A percentile compares a stretch with the other conserved stretches of the same genome.
Conservation (phyloP, 2,329 filamentous ascomycete species). For the Fusarium equiseti region DNA sequence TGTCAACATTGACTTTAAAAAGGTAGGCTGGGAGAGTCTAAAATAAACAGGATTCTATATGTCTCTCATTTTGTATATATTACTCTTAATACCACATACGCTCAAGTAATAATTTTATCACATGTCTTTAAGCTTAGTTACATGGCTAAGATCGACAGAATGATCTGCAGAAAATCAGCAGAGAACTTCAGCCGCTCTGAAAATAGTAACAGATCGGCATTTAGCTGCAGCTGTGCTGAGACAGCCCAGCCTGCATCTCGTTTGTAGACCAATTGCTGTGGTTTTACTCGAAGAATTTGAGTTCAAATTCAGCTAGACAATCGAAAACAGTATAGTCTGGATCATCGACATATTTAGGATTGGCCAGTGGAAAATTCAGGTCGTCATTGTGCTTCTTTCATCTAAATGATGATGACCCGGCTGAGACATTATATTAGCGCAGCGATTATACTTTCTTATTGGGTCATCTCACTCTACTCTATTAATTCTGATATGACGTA, state of each 20-base stretch:
- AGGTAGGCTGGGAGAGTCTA: too few relatives aligned
- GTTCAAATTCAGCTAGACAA: background rate
- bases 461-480: background rate
- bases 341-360: background rate
- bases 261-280: background rate
- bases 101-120: accelerated
- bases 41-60: too few relatives aligned
- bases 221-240: background rate
- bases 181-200: background rate
- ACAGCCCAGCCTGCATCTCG: background rate
- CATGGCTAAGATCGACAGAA: background rate
- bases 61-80: too few relatives aligned
- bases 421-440: background rate
- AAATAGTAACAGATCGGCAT: background rate
- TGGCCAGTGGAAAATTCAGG: background rate
- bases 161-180: background rate
- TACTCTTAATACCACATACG: too few relatives aligned
- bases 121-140: too few relatives aligned
- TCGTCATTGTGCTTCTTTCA: background rate
- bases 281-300: accelerated
- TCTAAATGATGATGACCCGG: too few relatives aligned
- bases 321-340: background rate
- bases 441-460: accelerated
- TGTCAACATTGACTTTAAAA: too few relatives aligned
- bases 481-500: background rate